These are phyloP conservation scores for Lactarius sp. DNA, from an alignment of 768 basidiomycete species.

Conservation along the genomic window DNA sequence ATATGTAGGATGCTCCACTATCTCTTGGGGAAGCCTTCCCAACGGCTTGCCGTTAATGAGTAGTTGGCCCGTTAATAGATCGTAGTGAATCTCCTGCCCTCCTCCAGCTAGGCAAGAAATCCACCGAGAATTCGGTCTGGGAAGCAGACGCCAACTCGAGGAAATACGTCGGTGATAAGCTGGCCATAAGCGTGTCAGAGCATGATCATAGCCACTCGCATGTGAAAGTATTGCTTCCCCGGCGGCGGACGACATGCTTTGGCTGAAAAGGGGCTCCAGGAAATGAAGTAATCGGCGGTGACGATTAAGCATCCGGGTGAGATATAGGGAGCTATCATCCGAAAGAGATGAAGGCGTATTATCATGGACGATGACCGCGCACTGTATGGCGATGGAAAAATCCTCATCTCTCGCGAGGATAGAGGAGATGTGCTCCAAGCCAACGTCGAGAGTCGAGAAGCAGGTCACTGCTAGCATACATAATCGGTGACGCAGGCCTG, in stretches of 20 bases:
- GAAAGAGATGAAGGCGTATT: neutral
- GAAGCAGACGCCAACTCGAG: slow-evolving; percentile 8
- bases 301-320: slow-evolving; percentile 1
- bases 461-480: slow-evolving; percentile 13
- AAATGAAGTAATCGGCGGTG: neutral
- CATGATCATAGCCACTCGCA: neutral
- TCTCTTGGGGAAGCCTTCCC: neutral
- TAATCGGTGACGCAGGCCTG: neutral
- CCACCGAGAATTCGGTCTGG: slow-evolving; percentile 14
- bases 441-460: slow-evolving; percentile 8
- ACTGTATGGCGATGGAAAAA: slow-evolving; percentile 8
- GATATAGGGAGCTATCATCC: neutral
- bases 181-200: neutral
- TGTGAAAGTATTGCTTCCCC: neutral
- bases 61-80: slow-evolving; percentile 1
- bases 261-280: neutral
- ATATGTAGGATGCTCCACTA: neutral
- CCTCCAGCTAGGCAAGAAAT: neutral
- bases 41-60: neutral
- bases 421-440: neutral
- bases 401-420: neutral
- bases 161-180: neutral
- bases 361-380: slow-evolving; percentile 11
- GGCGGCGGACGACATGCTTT: neutral
- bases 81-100: slow-evolving; percentile 4